phyloP scores from a whole-genome alignment of 169 alveolate genomes.

The Theileria parva region DNA sequence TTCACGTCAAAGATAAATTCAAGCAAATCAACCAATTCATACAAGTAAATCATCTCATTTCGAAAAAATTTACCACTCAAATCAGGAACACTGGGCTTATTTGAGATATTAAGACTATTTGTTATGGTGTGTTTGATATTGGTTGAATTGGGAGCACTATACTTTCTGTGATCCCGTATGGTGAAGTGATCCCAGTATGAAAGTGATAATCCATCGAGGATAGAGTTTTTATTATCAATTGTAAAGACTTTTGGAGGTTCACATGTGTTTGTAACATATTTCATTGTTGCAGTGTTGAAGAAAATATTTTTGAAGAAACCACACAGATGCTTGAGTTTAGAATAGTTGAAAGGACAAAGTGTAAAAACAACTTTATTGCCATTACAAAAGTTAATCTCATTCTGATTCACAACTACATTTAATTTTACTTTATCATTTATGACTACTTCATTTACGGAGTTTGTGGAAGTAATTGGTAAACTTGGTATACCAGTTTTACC shows the following conservation, averaged over 20 bases:
- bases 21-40: slow-evolving; percentile 27
- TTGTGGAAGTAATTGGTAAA: neutral
- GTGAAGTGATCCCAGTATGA: slow-evolving; percentile 60
- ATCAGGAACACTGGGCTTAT: neutral
- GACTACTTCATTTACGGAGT: neutral
- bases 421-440: neutral
- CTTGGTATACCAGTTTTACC: neutral
- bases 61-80: neutral
- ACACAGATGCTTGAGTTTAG: neutral
- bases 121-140: neutral
- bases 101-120: too few species aligned
- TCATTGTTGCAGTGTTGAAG: slow-evolving; percentile 46
- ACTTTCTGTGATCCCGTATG: neutral
- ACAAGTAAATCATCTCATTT: slow-evolving; percentile 7
- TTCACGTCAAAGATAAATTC: slow-evolving; percentile 32
- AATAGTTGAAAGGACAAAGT: slow-evolving; percentile 22
- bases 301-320: slow-evolving; percentile 12
- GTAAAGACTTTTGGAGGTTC: slow-evolving; percentile 22
- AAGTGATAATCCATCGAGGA: slow-evolving; percentile 21
- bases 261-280: slow-evolving; percentile 18
- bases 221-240: slow-evolving; percentile 24
- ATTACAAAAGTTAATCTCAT: slow-evolving; percentile 6
- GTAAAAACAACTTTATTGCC: slow-evolving; percentile 15
- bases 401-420: neutral
- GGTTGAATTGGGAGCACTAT: neutral